Conservation (phyloP, 1,139 yeast species). For the Pneumocystis carinii region DNA sequence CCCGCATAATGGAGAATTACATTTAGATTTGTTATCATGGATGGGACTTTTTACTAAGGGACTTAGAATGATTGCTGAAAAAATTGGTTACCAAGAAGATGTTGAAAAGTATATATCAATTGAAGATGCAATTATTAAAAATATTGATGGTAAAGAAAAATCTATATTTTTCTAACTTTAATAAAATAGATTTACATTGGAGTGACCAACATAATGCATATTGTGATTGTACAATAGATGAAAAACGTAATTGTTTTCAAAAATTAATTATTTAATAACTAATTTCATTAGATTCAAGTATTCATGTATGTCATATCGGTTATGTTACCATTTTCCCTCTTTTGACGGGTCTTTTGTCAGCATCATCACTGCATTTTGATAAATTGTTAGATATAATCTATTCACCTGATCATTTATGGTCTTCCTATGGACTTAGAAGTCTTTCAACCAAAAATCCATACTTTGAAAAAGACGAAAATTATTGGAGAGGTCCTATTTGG, state of each 20-base stretch:
- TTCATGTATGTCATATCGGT: constrained; percentile 72
- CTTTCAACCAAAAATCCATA: constrained; percentile 51
- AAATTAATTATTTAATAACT: not conserved
- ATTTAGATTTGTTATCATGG: constrained; percentile 86
- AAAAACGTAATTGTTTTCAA: constrained; percentile 22
- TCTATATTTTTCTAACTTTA: not conserved
- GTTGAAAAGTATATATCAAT: constrained; percentile 35
- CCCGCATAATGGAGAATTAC: constrained; percentile 72
- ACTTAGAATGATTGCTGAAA: constrained; percentile 55
- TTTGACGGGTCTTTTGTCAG: constrained; percentile 50
- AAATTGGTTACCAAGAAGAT: constrained; percentile 48
- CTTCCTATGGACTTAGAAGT: constrained; percentile 67
- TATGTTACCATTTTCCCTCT: constrained; percentile 80
- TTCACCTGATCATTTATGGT: constrained; percentile 64
- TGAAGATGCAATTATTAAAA: constrained; percentile 42
- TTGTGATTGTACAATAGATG: constrained; percentile 73
- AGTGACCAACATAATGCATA: constrained; percentile 47
- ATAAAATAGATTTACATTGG: constrained; percentile 48
- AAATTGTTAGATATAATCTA: constrained; percentile 41
- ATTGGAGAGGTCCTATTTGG: constrained; percentile 97
- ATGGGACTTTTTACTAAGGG: constrained; percentile 82
- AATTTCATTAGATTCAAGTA: constrained; percentile 33
- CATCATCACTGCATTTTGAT: constrained; percentile 35
- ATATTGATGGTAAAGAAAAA: constrained; percentile 34
- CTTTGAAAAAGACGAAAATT: constrained; percentile 72